phyloP scores from a whole-genome alignment of 202 grass and related monocot species.

The Zoysia matrella region DNA sequence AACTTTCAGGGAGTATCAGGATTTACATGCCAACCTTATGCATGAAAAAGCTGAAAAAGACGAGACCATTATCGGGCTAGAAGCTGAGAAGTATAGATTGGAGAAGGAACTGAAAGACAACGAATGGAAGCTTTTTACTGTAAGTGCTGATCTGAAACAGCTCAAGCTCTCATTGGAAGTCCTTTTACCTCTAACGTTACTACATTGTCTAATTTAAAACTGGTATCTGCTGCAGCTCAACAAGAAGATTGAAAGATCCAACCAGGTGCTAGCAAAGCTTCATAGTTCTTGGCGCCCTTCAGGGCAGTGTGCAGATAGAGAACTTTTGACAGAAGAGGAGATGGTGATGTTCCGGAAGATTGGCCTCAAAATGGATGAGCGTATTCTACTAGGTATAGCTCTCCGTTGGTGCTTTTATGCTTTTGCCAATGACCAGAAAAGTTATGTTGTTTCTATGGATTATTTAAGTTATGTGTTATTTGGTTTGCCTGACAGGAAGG shows the following conservation, averaged over 20 bases:
- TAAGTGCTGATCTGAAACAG: conserved; percentile 50
- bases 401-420: conserved; percentile 13
- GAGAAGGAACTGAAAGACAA: conserved; percentile 78
- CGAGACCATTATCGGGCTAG: conserved; percentile 51
- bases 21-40: conserved; percentile 57
- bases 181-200: neutral
- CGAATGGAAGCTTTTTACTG: conserved; percentile 67
- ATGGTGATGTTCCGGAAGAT: conserved; percentile 64
- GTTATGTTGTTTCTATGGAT: conserved; percentile 18
- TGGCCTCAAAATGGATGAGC: conserved; percentile 74
- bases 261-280: conserved; percentile 66
- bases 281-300: conserved; percentile 59
- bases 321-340: conserved; percentile 87
- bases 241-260: conserved; percentile 82
- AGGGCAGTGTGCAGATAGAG: conserved; percentile 61
- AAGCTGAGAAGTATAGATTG: conserved; percentile 66
- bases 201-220: conserved; percentile 22
- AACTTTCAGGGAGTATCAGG: conserved; percentile 71
- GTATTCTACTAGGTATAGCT: conserved; percentile 68
- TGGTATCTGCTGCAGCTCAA: conserved; percentile 53
- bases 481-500: conserved; percentile 57
- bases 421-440: neutral
- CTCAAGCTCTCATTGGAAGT: conserved; percentile 31
- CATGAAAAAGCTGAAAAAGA: conserved; percentile 38
- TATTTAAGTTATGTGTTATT: conserved; percentile 15